phyloP scores from a whole-genome alignment of 2,329 filamentous ascomycete species.

The Penicillium sp. region DNA sequence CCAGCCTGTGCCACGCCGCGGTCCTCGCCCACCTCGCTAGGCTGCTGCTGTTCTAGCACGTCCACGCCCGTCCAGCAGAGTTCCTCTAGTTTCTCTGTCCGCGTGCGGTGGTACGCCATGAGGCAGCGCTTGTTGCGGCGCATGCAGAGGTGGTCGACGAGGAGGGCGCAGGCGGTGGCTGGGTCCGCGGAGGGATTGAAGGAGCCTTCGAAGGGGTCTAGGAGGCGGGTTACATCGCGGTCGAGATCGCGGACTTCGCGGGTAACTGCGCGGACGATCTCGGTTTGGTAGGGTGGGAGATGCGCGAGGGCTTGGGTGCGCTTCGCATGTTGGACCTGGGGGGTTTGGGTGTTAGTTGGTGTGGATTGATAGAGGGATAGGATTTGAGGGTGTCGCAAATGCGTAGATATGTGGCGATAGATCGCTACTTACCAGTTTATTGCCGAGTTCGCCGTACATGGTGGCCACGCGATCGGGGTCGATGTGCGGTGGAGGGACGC shows the following conservation, averaged over 20 bases:
- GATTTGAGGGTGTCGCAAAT: not conserved
- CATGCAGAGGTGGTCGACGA: constrained; percentile 95
- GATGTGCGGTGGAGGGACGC: constrained; percentile 23
- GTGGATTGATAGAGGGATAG: not conserved
- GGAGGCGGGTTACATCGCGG: constrained; percentile 77
- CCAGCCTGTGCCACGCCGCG: constrained; percentile 30
- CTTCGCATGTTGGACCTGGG: constrained; percentile 91
- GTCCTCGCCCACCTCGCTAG: constrained; percentile 52
- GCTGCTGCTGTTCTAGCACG: constrained; percentile 71
- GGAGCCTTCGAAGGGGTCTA: constrained; percentile 80
- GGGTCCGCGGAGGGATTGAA: constrained; percentile 87
- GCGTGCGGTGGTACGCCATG: constrained; percentile 88
- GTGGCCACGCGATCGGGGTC: constrained; percentile 32
- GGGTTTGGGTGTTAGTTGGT: not conserved
- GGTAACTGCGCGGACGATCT: constrained; percentile 83
- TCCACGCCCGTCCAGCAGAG: constrained; percentile 92
- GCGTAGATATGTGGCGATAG: not conserved
- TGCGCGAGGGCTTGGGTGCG: constrained; percentile 84
- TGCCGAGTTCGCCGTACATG: constrained; percentile 89
- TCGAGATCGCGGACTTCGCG: constrained; percentile 94
- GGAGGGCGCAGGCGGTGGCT: constrained; percentile 81
- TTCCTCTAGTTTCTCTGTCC: constrained; percentile 89
- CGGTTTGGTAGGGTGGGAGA: constrained; percentile 89
- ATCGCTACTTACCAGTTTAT: constrained; percentile 71
- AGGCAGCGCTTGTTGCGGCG: constrained; percentile 94